Conservation (phyloP, 139 green algal species). For the Edaphochlamys debaryana region DNA sequence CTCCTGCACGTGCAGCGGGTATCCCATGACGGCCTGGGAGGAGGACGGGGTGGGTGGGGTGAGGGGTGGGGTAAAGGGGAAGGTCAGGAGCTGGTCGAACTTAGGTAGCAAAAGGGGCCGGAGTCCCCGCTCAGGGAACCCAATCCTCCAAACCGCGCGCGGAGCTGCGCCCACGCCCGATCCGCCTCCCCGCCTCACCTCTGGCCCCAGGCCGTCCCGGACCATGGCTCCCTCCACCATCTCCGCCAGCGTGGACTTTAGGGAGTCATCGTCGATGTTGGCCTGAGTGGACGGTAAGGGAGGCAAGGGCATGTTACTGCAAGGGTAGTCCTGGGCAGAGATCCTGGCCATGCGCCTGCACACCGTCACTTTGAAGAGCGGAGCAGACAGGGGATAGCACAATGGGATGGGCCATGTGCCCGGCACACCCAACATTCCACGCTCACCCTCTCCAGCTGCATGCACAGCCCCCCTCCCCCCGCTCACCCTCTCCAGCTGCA, state of each 20-base stretch:
- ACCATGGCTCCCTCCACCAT: slow-evolving; percentile 10
- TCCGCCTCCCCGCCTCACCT: not conserved
- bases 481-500: slow-evolving; percentile 7
- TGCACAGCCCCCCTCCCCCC: not conserved
- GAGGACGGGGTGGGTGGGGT: not conserved
- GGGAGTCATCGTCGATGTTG: not conserved
- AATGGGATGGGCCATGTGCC: no score
- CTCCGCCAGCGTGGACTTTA: not conserved
- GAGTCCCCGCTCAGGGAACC: no score
- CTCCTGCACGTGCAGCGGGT: not conserved
- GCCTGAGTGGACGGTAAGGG: not conserved
- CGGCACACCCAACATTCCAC: no score
- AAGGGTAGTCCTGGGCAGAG: no score
- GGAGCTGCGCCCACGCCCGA: no score
- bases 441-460: slow-evolving; percentile 7
- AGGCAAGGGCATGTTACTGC: not conserved
- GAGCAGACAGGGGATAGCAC: no score
- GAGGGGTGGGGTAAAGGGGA: not conserved
- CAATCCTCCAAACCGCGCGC: no score
- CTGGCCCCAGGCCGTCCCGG: slow-evolving; percentile 25
- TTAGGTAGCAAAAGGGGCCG: no score
- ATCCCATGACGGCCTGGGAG: not conserved
- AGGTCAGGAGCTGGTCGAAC: not conserved
- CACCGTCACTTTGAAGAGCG: no score
- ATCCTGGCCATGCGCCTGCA: no score